Conservation (phyloP, 2,329 filamentous ascomycete genomes). For the Cladophialophora exuberans region DNA sequence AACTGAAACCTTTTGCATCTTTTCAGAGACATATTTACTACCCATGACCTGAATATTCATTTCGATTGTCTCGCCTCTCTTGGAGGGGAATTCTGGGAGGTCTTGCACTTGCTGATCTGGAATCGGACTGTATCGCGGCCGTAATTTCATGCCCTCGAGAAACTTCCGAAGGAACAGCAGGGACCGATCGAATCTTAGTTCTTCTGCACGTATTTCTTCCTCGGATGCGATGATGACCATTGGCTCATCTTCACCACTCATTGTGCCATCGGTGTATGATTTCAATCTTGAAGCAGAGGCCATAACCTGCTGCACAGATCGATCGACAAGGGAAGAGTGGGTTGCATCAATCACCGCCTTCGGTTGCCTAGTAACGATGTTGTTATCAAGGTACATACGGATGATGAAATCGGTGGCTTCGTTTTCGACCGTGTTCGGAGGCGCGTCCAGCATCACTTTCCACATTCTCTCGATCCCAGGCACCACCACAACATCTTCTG, state of each 20-base stretch:
- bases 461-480: constrained; percentile 73
- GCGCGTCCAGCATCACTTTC: constrained; percentile 75
- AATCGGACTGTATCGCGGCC: constrained; percentile 61
- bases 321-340: constrained; percentile 72
- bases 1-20: constrained; percentile 49
- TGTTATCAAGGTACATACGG: constrained; percentile 68
- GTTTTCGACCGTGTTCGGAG: constrained; percentile 66
- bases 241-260: constrained; percentile 54
- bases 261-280: constrained; percentile 47
- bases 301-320: constrained; percentile 72
- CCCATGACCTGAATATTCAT: constrained; percentile 38
- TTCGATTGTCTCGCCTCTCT: constrained; percentile 49
- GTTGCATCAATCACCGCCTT: constrained; percentile 56
- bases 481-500: constrained; percentile 47
- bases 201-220: constrained; percentile 56
- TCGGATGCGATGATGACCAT: constrained; percentile 58
- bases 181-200: constrained; percentile 69
- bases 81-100: constrained; percentile 43
- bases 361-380: constrained; percentile 45
- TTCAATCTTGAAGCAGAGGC: constrained; percentile 64
- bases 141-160: constrained; percentile 56
- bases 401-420: constrained; percentile 72
- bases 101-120: constrained; percentile 57
- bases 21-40: constrained; percentile 25
- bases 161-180: constrained; percentile 70